These are phyloP conservation scores for Isoetes engelmannii DNA, from an alignment of 83 land plant species.

Conservation along the genomic window DNA sequence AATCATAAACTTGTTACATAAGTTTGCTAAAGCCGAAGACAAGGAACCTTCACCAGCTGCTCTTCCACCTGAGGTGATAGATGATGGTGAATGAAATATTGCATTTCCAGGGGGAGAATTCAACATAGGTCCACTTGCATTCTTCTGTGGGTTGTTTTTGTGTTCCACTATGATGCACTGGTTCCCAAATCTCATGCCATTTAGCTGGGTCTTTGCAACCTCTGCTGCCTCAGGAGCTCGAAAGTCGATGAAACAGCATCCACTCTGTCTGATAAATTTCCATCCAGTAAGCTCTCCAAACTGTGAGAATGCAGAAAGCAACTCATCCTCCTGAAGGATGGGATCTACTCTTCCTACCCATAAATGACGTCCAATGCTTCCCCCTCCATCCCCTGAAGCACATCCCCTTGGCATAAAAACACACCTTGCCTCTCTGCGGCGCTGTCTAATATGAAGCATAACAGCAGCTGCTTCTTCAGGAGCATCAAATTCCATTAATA, in stretches of 20 bases:
- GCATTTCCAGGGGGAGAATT: conserved; percentile 43
- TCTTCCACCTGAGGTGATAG: neutral
- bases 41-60: conserved; percentile 9
- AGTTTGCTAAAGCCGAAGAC: conserved; percentile 20
- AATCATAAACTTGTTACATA: conserved; percentile 22
- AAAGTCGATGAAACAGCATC: conserved; percentile 47
- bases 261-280: conserved; percentile 44
- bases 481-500: conserved; percentile 69
- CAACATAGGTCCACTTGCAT: conserved; percentile 24
- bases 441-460: conserved; percentile 52
- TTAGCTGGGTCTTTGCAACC: conserved; percentile 39
- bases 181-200: conserved; percentile 48
- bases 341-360: conserved; percentile 44
- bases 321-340: conserved; percentile 40
- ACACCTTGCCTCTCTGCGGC: conserved; percentile 44
- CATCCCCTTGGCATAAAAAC: conserved; percentile 9
- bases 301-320: conserved; percentile 41
- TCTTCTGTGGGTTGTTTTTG: conserved; percentile 33
- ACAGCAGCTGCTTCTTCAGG: conserved; percentile 79
- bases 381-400: conserved; percentile 14
- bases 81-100: conserved; percentile 2
- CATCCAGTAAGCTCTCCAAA: conserved; percentile 49
- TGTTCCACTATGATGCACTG: conserved; percentile 43
- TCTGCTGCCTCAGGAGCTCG: conserved; percentile 46
- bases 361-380: conserved; percentile 33